Conservation (phyloP, 2,329 filamentous ascomycete species). For the Sclerotinia borealis region DNA sequence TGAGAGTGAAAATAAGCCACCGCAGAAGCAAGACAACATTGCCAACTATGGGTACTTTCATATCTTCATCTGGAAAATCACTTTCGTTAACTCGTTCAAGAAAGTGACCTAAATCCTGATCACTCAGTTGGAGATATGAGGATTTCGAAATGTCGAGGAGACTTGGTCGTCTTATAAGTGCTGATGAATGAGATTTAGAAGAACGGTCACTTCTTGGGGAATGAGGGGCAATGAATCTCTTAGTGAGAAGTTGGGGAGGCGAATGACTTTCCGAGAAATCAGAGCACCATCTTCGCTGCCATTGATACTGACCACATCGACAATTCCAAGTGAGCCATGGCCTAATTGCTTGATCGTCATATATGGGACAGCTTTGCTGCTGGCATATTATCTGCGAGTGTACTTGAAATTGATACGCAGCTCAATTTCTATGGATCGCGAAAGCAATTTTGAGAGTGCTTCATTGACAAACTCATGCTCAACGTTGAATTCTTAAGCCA, state of each 20-base stretch:
- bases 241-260: constrained; percentile 14
- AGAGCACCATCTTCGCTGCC: neutral
- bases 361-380: constrained; percentile 11
- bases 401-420: neutral
- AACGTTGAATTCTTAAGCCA: no score
- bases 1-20: constrained; percentile 16
- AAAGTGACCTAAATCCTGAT: constrained; percentile 19
- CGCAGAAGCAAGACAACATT: constrained; percentile 19
- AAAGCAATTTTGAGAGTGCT: no score
- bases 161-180: constrained; percentile 18
- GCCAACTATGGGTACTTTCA: constrained; percentile 11
- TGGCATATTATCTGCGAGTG: constrained; percentile 14
- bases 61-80: constrained; percentile 15
- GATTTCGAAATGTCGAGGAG: constrained; percentile 18
- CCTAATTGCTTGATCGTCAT: constrained; percentile 16
- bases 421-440: neutral
- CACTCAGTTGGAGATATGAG: constrained; percentile 17
- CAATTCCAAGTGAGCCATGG: constrained; percentile 17
- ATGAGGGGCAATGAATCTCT: constrained; percentile 17
- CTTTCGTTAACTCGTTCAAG: constrained; percentile 18
- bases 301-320: constrained; percentile 15
- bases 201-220: constrained; percentile 17
- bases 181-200: constrained; percentile 16
- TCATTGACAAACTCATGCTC: no score
- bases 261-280: constrained; percentile 18